Evolutionary conservation across 208 protist genomes (phyloP).

Genomic region (Willaertia magna): DNA sequence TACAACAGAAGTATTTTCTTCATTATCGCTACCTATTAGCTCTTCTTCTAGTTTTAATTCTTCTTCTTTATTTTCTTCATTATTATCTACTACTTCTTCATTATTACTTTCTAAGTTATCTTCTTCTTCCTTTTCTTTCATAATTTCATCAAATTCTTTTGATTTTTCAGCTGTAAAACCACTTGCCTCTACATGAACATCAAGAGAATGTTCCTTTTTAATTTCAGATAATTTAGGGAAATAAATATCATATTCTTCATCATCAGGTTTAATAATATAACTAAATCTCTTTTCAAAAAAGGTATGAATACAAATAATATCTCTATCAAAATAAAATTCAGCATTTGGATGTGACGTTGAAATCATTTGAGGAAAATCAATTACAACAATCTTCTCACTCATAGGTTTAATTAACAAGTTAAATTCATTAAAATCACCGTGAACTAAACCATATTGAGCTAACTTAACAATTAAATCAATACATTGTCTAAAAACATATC

Average conservation of each 20-base stretch:
- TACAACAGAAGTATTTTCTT: not conserved
- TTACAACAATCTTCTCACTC: conserved; percentile 73
- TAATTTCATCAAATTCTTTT: not conserved
- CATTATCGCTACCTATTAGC: not conserved
- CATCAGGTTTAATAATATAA: conserved; percentile 39
- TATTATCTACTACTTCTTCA: not conserved
- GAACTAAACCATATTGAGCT: conserved; percentile 84
- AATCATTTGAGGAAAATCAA: conserved; percentile 99
- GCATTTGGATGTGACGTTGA: conserved; percentile 88
- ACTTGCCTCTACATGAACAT: not conserved
- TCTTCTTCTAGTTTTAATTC: conserved; percentile 21
- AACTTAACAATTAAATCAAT: conserved; percentile 81
- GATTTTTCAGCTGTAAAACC: conserved; percentile 6
- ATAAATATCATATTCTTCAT: conserved; percentile 38
- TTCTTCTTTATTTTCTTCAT: not conserved
- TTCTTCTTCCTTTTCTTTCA: not conserved
- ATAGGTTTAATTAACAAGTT: conserved; percentile 90
- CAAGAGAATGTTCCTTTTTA: not conserved
- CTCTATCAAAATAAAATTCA: conserved; percentile 82
- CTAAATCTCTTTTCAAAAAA: conserved; percentile 85
- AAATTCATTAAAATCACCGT: conserved; percentile 99
- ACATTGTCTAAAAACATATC: conserved; percentile 63
- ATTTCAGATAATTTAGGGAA: conserved; percentile 23
- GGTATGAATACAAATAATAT: conserved; percentile 85
- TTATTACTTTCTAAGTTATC: conserved; percentile 5